Evolutionary conservation across 2,329 filamentous ascomycete species (phyloP).

Genomic region (Trichoderma arundinaceum): DNA sequence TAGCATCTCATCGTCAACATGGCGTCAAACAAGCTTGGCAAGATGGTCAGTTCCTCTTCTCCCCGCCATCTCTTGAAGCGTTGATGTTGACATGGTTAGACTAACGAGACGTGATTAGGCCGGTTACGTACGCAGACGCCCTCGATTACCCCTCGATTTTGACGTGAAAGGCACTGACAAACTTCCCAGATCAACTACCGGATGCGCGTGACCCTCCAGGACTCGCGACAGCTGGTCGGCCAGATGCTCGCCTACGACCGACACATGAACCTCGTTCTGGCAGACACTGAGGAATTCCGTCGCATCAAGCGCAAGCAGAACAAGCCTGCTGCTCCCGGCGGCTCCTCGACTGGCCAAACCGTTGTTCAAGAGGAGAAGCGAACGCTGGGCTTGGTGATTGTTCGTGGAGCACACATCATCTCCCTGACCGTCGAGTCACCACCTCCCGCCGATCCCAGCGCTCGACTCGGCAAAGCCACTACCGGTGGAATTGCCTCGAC

Average conservation of each 20-base stretch:
- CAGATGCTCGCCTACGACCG: constrained; percentile 99
- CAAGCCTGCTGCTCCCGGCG: constrained; percentile 70
- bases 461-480: constrained; percentile 80
- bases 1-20: constrained; percentile 30
- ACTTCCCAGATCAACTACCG: constrained; percentile 89
- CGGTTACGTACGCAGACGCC: constrained; percentile 67
- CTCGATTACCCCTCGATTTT: constrained; percentile 41
- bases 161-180: constrained; percentile 28
- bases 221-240: constrained; percentile 94
- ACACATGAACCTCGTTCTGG: constrained; percentile 99
- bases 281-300: constrained; percentile 97
- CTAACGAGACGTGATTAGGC: constrained; percentile 59
- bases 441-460: constrained; percentile 89
- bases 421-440: constrained; percentile 95
- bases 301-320: constrained; percentile 83
- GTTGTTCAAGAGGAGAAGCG: constrained; percentile 96
- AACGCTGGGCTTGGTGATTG: constrained; percentile 91
- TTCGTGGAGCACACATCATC: constrained; percentile 93
- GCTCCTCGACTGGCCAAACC: constrained; percentile 64
- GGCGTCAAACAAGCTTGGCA: constrained; percentile 82
- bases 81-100: constrained; percentile 66
- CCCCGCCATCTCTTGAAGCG: constrained; percentile 43
- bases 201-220: constrained; percentile 95
- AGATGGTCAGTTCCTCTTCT: constrained; percentile 75
- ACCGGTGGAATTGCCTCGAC: constrained; percentile 72